Evolutionary conservation across 164 flowering plant genomes (phyloP).

Genomic region (Magnolia sinica): DNA sequence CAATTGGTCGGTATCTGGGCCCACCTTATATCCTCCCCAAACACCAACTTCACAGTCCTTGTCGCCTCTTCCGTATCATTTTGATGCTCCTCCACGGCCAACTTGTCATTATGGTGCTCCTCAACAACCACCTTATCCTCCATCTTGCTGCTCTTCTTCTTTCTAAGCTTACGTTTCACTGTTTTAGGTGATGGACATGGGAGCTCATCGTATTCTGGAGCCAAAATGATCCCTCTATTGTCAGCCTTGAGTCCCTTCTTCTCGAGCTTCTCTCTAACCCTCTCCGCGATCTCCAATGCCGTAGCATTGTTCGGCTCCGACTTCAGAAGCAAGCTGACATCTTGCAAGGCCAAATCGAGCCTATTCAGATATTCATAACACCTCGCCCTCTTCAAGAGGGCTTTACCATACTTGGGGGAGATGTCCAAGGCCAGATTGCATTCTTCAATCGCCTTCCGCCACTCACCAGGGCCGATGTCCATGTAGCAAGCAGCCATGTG

Average conservation of each 20-base stretch:
- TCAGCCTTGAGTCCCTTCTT: slow-evolving; percentile 34
- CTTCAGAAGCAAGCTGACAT: slow-evolving; percentile 51
- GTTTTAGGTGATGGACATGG: slow-evolving; percentile 19
- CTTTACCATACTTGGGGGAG: slow-evolving; percentile 74
- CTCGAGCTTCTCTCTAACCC: slow-evolving; percentile 46
- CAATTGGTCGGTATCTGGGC: slow-evolving; percentile 65
- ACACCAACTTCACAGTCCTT: slow-evolving; percentile 67
- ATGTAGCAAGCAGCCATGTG: slow-evolving; percentile 85
- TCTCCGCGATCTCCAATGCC: slow-evolving; percentile 67
- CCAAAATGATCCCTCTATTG: slow-evolving; percentile 34
- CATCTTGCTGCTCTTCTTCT: background rate
- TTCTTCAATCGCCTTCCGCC: slow-evolving; percentile 68
- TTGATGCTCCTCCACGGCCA: slow-evolving; percentile 55
- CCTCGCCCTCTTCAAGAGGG: slow-evolving; percentile 76
- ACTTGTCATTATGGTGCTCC: slow-evolving; percentile 17
- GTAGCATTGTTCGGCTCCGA: slow-evolving; percentile 67
- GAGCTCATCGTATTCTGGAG: slow-evolving; percentile 41
- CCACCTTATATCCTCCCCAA: slow-evolving; percentile 86
- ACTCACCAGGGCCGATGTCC: slow-evolving; percentile 77
- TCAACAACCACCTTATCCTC: background rate
- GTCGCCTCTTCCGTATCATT: slow-evolving; percentile 39
- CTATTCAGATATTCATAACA: slow-evolving; percentile 76
- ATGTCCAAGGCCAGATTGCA: slow-evolving; percentile 85
- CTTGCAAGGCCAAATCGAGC: slow-evolving; percentile 71
- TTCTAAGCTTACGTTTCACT: slow-evolving; percentile 12